Evolutionary conservation across 2,329 filamentous ascomycete genomes (phyloP).

Genomic region (Paraphaeosphaeria minitans): DNA sequence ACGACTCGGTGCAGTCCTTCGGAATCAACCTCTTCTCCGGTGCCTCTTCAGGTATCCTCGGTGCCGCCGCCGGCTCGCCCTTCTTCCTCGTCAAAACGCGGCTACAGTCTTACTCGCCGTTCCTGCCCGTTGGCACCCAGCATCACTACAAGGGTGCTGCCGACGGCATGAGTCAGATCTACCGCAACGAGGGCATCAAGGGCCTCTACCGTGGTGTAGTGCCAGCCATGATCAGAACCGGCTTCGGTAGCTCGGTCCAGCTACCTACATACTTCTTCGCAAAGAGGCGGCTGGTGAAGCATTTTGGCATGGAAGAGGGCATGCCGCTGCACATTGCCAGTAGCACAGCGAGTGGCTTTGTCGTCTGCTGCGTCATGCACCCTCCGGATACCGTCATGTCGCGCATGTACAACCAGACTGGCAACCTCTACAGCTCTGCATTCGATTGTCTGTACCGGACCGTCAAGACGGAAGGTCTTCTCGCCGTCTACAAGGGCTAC

Average conservation of each 20-base stretch:
- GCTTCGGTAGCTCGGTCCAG: constrained; percentile 94
- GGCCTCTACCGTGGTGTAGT: constrained; percentile 90
- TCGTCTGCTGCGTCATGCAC: constrained; percentile 98
- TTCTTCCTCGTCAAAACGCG: constrained; percentile 99
- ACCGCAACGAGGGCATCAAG: constrained; percentile 72
- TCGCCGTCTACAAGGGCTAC: constrained; percentile 98
- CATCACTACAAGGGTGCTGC: constrained; percentile 86
- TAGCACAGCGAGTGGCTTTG: constrained; percentile 89
- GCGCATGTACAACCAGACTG: constrained; percentile 97
- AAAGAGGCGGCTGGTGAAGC: constrained; percentile 80
- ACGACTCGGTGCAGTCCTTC: constrained; percentile 78
- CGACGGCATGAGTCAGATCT: constrained; percentile 84
- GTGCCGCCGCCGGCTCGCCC: constrained; percentile 88
- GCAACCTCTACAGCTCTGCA: constrained; percentile 91
- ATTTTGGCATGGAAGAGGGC: constrained; percentile 88
- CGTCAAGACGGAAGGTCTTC: constrained; percentile 83
- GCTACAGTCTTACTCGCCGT: constrained; percentile 90
- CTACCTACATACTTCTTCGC: constrained; percentile 98
- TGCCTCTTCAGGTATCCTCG: constrained; percentile 85
- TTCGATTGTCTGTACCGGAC: constrained; percentile 93
- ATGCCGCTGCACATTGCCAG: constrained; percentile 86
- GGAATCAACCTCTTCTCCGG: constrained; percentile 93
- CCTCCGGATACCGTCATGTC: constrained; percentile 99
- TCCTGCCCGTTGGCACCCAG: constrained; percentile 94
- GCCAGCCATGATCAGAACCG: constrained; percentile 94